These are phyloP conservation scores for Aspergillus pseudoviridinutans DNA, from an alignment of 2,329 filamentous ascomycete species.

Conservation along the genomic window DNA sequence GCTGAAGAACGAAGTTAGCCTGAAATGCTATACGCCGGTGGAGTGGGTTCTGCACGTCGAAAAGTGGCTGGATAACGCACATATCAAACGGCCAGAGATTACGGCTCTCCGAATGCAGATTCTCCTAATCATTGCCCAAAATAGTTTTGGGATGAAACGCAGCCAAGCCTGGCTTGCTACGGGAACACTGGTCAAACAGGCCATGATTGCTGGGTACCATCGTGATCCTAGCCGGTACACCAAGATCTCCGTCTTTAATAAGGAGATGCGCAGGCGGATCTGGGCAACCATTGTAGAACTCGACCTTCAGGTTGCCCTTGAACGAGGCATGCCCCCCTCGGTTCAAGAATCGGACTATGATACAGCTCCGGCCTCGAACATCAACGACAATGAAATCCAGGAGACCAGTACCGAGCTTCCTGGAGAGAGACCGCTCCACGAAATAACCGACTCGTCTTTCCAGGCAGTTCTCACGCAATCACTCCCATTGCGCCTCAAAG, in stretches of 20 bases:
- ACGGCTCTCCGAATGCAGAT: slow-evolving; percentile 50
- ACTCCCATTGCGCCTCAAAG: slow-evolving; percentile 29
- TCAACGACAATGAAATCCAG: slow-evolving; percentile 49
- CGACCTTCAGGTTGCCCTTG: slow-evolving; percentile 53
- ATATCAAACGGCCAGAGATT: slow-evolving; percentile 51
- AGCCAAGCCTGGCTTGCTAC: slow-evolving; percentile 53
- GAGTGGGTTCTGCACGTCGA: slow-evolving; percentile 91
- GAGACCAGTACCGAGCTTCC: slow-evolving; percentile 30
- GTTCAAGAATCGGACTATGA: slow-evolving; percentile 46
- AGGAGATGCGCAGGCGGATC: slow-evolving; percentile 50
- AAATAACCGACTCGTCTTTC: slow-evolving; percentile 38
- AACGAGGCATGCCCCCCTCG: slow-evolving; percentile 52
- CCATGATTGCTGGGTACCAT: slow-evolving; percentile 53
- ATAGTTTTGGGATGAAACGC: slow-evolving; percentile 48
- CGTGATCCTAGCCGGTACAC: slow-evolving; percentile 32
- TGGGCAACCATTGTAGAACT: slow-evolving; percentile 57
- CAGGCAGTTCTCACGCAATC: slow-evolving; percentile 28
- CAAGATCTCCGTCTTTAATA: slow-evolving; percentile 36
- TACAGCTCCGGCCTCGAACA: slow-evolving; percentile 46
- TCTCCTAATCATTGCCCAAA: slow-evolving; percentile 48
- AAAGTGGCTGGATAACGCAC: slow-evolving; percentile 76
- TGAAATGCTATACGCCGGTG: slow-evolving; percentile 31
- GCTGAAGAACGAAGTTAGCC: slow-evolving; percentile 22
- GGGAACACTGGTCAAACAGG: slow-evolving; percentile 49
- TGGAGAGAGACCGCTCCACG: slow-evolving; percentile 21